Evolutionary conservation across 768 basidiomycete genomes (phyloP).

Genomic region (Chalciporus piperatus): DNA sequence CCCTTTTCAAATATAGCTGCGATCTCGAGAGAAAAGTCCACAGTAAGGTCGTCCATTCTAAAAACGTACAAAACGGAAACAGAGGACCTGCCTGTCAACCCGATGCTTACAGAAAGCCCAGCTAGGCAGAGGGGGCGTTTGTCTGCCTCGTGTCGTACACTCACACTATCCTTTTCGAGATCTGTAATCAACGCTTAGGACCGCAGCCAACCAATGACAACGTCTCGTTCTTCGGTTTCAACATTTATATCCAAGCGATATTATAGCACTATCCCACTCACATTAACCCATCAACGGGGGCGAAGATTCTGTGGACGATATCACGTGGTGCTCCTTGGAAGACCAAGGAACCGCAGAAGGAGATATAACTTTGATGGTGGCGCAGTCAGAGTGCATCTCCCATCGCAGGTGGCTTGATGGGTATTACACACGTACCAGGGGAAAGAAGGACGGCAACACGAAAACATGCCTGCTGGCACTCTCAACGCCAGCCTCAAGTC

Average conservation of each 20-base stretch:
- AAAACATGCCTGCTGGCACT: conserved; percentile 8
- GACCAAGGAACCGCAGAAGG: background rate
- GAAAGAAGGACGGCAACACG: background rate
- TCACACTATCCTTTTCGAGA: conserved; percentile 8
- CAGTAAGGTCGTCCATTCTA: background rate
- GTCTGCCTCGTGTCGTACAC: conserved; percentile 15
- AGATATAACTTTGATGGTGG: conserved; percentile 2
- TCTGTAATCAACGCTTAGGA: conserved; percentile 17
- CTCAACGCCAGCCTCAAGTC: conserved; percentile 8
- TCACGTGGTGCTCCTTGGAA: conserved; percentile 5
- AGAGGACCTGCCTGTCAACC: background rate
- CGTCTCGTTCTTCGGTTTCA: conserved; percentile 11
- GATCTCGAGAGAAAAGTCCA: background rate
- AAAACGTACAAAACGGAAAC: background rate
- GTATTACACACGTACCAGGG: background rate
- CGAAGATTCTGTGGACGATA: background rate
- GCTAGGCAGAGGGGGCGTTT: conserved; percentile 6
- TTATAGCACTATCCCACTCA: conserved; percentile 11
- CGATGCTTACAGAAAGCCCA: background rate
- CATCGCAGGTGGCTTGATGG: conserved; percentile 21
- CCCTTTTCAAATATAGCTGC: background rate
- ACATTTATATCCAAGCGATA: conserved; percentile 1
- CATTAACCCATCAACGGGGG: conserved; percentile 15
- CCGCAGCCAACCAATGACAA: conserved; percentile 18
- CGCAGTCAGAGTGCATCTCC: background rate